Evolutionary conservation across 306 rosid genomes (phyloP).

Genomic region (Mimosa bimucronata): DNA sequence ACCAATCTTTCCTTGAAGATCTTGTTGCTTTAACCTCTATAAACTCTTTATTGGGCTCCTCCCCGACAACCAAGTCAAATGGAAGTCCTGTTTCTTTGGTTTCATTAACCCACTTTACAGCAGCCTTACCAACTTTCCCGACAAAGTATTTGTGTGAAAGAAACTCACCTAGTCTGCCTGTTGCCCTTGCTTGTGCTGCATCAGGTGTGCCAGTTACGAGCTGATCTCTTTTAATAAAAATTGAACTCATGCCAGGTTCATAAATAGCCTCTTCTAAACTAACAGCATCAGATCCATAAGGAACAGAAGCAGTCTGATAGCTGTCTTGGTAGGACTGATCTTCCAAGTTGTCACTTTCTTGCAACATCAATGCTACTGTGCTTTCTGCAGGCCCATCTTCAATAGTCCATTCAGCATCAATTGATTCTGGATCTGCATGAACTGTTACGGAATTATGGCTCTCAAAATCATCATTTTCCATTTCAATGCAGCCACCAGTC

Average conservation of each 20-base stretch:
- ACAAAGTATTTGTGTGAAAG: slow-evolving; percentile 68
- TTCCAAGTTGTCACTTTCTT: slow-evolving; percentile 44
- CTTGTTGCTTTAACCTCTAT: slow-evolving; percentile 91
- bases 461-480: slow-evolving; percentile 43
- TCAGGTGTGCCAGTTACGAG: slow-evolving; percentile 58
- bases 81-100: slow-evolving; percentile 72
- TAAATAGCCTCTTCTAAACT: slow-evolving; percentile 37
- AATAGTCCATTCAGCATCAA: slow-evolving; percentile 49
- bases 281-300: slow-evolving; percentile 38
- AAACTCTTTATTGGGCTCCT: slow-evolving; percentile 50
- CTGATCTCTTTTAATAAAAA: slow-evolving; percentile 48
- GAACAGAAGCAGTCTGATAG: slow-evolving; percentile 36
- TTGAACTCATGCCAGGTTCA: slow-evolving; percentile 24
- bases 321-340: slow-evolving; percentile 37
- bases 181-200: slow-evolving; percentile 50
- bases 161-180: slow-evolving; percentile 77
- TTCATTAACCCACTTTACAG: slow-evolving; percentile 82
- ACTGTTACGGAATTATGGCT: slow-evolving; percentile 31
- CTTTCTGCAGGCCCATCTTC: slow-evolving; percentile 41
- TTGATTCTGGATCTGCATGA: slow-evolving; percentile 50
- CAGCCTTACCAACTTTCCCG: slow-evolving; percentile 46
- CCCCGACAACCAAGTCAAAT: slow-evolving; percentile 63
- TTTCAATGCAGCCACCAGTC: slow-evolving; percentile 33
- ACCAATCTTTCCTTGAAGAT: slow-evolving; percentile 84
- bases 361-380: slow-evolving; percentile 46